Base-by-base conservation (phyloP, 768 basidiomycete species). In the Chalciporus sphaerocephalus region DNA sequence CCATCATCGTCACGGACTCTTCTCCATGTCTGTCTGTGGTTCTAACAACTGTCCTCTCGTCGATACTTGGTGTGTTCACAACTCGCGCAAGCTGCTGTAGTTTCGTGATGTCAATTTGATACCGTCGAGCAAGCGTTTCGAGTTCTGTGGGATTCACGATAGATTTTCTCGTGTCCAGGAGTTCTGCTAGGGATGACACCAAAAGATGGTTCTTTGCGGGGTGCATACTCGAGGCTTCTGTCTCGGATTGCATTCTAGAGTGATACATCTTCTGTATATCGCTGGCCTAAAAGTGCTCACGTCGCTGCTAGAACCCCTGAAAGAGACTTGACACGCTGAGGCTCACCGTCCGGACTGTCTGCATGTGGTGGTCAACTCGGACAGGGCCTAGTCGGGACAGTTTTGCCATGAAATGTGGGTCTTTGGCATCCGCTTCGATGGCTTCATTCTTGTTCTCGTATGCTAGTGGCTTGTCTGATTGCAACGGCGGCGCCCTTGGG, bases 331-430 rank as follows among this genome's bases (percentile, higher is more conserved):
- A 5, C 9, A 12, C 27, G 34, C 6, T 5, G 15, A 22, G 15
- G 54, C 74, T 57, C 58, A 82, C 85, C 17, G 74, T 65, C 51
- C 62, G 73, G 41, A 78, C 53, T 6, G 71, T 61, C 46, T 72
- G 69, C 74, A 76, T 77, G 58, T 74, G 76, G 54, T 85, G 82
- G 55, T 87, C 79, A 11, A 91, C 86, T 24, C 68, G 71, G 18
- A 90, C 88, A 11, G 77, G 80, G 1, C 87, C 87, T 2, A 92
- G 68, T 28, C 64, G 69, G 52, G 53, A 76, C 40, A 92, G 65
- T 53, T 85, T 88, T 27, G 76, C 71, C 54, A 86, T 61, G 40
- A 91, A 77, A 21, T 88, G 77, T 2, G 85, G 85, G 56, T 92
- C 87, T 44, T 69, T 71, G n/a, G 79, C 74, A 53, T 92, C 87